Evolutionary conservation across 208 protist species (phyloP).

Genomic region (Trichomonas gallinae): DNA sequence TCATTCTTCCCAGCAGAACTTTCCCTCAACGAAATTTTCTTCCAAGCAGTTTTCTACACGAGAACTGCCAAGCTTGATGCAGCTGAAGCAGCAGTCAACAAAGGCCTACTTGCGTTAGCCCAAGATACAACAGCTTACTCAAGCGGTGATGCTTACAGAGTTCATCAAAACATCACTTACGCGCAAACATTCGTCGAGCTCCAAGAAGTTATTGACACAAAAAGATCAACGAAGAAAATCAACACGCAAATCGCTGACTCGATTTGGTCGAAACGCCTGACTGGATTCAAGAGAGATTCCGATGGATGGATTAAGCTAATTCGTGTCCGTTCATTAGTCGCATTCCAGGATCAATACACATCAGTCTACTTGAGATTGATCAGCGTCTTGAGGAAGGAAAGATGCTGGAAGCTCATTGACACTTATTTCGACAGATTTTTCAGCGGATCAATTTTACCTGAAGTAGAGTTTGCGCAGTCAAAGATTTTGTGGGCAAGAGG

Average conservation of each 20-base stretch:
- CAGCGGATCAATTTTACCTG: not conserved
- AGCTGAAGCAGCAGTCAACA: not conserved
- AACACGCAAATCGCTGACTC: not conserved
- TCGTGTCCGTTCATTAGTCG: not conserved
- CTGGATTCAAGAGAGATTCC: not conserved
- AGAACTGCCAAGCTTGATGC: not conserved
- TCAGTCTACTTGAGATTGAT: not conserved
- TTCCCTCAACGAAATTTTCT: not conserved
- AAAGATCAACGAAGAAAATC: not conserved
- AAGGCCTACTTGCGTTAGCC: not conserved
- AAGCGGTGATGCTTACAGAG: not conserved
- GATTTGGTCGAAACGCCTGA: not conserved
- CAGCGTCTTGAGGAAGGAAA: not conserved
- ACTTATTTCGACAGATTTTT: not conserved
- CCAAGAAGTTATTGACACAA: not conserved
- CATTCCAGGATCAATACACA: not conserved
- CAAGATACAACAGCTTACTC: not conserved
- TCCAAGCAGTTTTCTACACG: not conserved
- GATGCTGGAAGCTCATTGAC: conserved; percentile 12
- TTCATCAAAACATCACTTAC: not conserved
- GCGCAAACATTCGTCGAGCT: not conserved
- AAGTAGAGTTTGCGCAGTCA: not conserved
- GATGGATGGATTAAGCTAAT: not conserved
- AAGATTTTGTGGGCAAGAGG: not conserved
- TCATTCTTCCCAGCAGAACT: not conserved